phyloP scores from a whole-genome alignment of 2,329 filamentous ascomycete genomes.

The Fusarium denticulatum region DNA sequence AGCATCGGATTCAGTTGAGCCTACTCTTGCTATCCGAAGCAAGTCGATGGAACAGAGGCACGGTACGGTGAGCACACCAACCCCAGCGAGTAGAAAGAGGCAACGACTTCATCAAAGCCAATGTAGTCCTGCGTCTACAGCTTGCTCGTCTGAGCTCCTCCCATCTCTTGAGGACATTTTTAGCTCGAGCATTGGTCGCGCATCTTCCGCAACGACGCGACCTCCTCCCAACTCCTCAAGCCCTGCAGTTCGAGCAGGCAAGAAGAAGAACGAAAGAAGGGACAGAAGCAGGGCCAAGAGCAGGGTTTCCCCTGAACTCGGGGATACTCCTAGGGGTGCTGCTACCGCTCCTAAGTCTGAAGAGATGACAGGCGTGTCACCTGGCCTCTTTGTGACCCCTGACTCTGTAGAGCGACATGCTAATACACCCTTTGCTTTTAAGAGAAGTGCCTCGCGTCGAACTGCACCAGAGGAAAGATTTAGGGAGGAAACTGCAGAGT shows the following conservation, averaged over 20 bases:
- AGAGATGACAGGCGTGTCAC: not conserved
- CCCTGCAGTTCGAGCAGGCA: accelerated
- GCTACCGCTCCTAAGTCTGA: accelerated
- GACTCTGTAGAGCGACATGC: accelerated
- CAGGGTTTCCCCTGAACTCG: accelerated
- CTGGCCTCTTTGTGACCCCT: not conserved
- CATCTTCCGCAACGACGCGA: not conserved
- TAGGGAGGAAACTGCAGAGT: not conserved
- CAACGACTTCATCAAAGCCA: accelerated
- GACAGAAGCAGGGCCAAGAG: not conserved
- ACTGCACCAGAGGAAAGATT: accelerated
- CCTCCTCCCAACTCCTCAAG: accelerated
- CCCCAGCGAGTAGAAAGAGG: accelerated
- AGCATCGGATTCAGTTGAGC: accelerated
- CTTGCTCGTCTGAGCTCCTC: not conserved
- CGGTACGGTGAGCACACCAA: accelerated
- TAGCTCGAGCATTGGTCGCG: not conserved
- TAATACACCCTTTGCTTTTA: not conserved
- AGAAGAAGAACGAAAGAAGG: accelerated
- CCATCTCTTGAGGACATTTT: not conserved
- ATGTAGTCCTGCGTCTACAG: not conserved
- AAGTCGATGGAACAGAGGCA: not conserved
- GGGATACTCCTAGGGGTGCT: accelerated
- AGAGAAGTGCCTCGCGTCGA: not conserved
- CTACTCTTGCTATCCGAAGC: not conserved